Evolutionary conservation across 495 filamentous ascomycete genomes (phyloP), one percentile per base, ranked within the genome.

Genomic region (Lentithecium fluviatile): DNA sequence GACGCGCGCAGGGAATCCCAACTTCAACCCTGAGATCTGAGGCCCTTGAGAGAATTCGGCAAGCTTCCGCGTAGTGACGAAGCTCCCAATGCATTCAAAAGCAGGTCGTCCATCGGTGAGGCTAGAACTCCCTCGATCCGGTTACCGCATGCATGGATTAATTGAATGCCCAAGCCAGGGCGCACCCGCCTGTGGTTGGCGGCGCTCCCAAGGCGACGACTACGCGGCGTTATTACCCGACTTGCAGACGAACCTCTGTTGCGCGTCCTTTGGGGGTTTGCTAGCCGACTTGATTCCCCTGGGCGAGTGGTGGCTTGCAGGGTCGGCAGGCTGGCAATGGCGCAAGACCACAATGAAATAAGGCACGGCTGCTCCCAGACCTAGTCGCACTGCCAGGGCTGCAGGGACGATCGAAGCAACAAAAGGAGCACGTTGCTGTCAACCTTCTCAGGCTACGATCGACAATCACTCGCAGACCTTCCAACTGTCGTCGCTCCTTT

Each of bases 401-500:
- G 34, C 21, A 43, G 3, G 15, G 19, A 43, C 40, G 40, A 43
- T 43, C 15, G 13, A 43, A 21, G 23, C 26, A 21, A 7, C 32
- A 40, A 25, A 19, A 55, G 13, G 8, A 12, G 13, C 40, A 43
- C 40, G 40, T n/a, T n/a, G 40, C 15, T 6, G 3, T 49, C 26
- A 23, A n/a, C 21, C 21, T 11, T 46, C 25, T 49, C 51, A 55
- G 45, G 21, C 24, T 25, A 49, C 55, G 55, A 58, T 58, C 55
- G 45, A 49, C 45, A 54, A 29, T 19, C n/a, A 3, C 29, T 32
- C 29, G 29, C 52, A 23, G 42, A n/a, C 36, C 24, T 23, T 45
- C 62, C 62, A 65, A 65, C 62, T 65, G 23, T 51, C 17, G 62
- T 60, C 62, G 29, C 56, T 65, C 55, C n/a, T 56, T 64, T 34